These are phyloP conservation scores for Wickerhamiella sergipiensis DNA, from an alignment of 805 yeast genomes.

Conservation along the genomic window DNA sequence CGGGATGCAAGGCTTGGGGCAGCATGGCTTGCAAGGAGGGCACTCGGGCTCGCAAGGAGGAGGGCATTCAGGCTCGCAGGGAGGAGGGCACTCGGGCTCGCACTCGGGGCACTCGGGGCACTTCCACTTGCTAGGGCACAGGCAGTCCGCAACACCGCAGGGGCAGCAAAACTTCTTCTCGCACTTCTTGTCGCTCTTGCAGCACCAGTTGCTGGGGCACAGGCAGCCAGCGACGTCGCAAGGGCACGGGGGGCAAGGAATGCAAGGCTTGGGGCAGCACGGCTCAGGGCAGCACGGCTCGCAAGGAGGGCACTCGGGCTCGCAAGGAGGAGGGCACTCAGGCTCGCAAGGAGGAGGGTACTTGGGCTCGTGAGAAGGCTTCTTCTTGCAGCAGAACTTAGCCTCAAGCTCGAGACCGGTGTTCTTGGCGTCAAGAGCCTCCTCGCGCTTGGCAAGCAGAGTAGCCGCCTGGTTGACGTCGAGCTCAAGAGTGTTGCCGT, in stretches of 20 bases:
- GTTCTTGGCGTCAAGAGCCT: background rate
- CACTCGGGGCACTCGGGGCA: background rate
- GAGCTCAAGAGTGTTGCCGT: background rate
- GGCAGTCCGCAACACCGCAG: background rate
- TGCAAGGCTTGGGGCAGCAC: background rate
- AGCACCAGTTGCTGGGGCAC: background rate
- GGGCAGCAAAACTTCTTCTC: background rate
- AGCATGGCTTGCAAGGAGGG: background rate
- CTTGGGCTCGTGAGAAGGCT: background rate
- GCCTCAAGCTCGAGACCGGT: background rate
- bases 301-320: background rate
- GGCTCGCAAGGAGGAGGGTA: background rate
- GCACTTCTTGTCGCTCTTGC: background rate
- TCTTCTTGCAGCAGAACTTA: background rate
- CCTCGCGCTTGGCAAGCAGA: background rate
- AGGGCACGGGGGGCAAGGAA: background rate
- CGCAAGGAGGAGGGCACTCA: background rate
- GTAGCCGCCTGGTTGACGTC: background rate
- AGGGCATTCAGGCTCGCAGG: background rate
- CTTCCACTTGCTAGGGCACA: background rate
- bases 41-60: constrained; percentile 1
- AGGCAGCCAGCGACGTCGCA: background rate
- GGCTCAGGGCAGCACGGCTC: background rate
- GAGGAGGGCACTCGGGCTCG: constrained; percentile 1
- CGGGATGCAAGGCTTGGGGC: background rate